Evolutionary conservation across 225 moss, liverwort and hornwort species (phyloP), one percentile per base, ranked within the genome.

Genomic region (Lunularia cruciata): DNA sequence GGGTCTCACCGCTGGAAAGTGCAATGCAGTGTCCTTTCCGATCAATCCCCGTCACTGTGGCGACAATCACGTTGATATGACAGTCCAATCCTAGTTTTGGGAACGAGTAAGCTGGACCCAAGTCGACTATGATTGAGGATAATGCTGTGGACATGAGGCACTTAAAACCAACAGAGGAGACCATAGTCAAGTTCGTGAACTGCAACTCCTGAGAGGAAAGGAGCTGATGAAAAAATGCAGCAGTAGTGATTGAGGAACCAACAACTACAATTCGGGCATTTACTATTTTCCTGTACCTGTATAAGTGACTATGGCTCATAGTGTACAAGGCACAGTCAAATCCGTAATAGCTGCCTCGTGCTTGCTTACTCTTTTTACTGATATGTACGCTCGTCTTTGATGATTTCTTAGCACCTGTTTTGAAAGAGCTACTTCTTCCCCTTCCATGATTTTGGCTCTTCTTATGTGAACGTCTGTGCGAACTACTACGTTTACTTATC

Each of bases 41-140:
- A 67, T 82, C 54, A 47, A 85, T 78, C 3, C 49, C 73, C 26
- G 36, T 78, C n/a, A 85, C 79, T 3, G 34, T 25, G 6, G 78
- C 85, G 40, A 45, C 47, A 42, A 85, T 72, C 6, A 82, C n/a
- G 31, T 85, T 82, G 11, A 85, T 51, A 42, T 79, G 81, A 45
- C 85, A 85, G 47, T 85, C 85, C 43, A 85, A 53, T 3, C 85
- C 85, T 18, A 85, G 37, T 76, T 82, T 85, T 25, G 76, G 54
- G 22, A 85, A 85, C 45, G 73, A 63, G 20, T 76, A 59, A 23
- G 69, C 78, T 37, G 85, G 77, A 9, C 85, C 85, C 10, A 76
- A 66, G 55, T 69, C 74, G 49, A 79, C 69, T 27, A 73, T 36
- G 28, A 82, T 52, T 45, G 82, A 74, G 33, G 64, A 68, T 16